A percentile compares a stretch with the other conserved stretches of the same genome.
Evolutionary conservation across 768 basidiomycete genomes (phyloP).

Genomic region (Leccinum variicolor): DNA sequence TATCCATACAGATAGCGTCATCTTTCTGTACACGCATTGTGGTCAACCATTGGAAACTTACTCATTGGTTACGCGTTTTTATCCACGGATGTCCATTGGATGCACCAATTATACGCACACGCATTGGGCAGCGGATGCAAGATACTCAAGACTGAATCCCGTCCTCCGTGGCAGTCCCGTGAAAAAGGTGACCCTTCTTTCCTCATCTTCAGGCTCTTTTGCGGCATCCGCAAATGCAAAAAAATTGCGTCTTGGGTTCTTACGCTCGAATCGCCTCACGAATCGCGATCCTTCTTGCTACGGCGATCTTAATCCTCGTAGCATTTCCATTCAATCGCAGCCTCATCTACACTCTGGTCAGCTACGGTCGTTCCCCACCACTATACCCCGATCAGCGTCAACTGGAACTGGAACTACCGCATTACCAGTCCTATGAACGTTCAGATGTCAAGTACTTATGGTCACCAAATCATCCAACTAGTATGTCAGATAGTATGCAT

Average conservation of each 20-base stretch:
- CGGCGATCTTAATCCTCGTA: conserved; percentile 6
- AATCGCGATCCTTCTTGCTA: conserved; percentile 3
- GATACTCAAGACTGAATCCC: neutral
- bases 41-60: neutral
- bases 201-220: neutral
- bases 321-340: conserved; percentile 24
- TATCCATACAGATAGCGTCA: neutral
- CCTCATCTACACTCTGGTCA: conserved; percentile 12
- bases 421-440: conserved; percentile 36
- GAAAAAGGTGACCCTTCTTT: neutral
- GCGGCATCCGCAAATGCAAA: neutral
- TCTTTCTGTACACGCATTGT: neutral
- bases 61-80: neutral
- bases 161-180: neutral
- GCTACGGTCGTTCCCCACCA: conserved; percentile 34
- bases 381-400: conserved; percentile 36
- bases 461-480: conserved; percentile 42
- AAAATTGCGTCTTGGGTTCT: neutral
- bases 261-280: neutral
- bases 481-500: neutral
- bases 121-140: neutral
- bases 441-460: conserved; percentile 39
- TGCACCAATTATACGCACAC: neutral
- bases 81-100: neutral
- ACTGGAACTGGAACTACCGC: conserved; percentile 38